These are phyloP conservation scores for Chalara sp. DNA, from an alignment of 2,329 filamentous ascomycete species.

Conservation along the genomic window DNA sequence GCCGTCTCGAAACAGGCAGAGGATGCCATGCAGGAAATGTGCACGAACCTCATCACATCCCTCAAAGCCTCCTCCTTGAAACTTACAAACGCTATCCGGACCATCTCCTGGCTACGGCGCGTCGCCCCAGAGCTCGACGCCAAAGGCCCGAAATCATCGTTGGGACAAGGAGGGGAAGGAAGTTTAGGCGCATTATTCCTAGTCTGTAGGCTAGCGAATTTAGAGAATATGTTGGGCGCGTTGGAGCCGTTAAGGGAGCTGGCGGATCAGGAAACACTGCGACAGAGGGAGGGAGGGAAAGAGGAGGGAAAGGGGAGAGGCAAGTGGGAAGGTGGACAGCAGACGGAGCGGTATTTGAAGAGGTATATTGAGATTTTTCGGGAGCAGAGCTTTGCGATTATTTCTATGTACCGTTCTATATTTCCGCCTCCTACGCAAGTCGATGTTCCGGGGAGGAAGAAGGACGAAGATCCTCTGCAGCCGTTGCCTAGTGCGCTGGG, in stretches of 20 bases:
- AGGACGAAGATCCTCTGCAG: slow-evolving; percentile 36
- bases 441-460: slow-evolving; percentile 10
- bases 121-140: slow-evolving; percentile 73
- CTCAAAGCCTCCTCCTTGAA: slow-evolving; percentile 76
- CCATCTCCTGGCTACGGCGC: slow-evolving; percentile 82
- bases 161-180: slow-evolving; percentile 44
- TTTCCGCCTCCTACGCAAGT: slow-evolving; percentile 57
- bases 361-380: slow-evolving; percentile 96
- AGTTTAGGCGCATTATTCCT: slow-evolving; percentile 79
- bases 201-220: slow-evolving; percentile 73
- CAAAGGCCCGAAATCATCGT: slow-evolving; percentile 12
- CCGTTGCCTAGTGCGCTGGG: slow-evolving; percentile 70
- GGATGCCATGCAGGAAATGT: slow-evolving; percentile 81
- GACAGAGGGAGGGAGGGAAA: slow-evolving; percentile 27
- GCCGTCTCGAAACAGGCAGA: slow-evolving; percentile 74
- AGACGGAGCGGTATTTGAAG: slow-evolving; percentile 91
- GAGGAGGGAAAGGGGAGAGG: slow-evolving; percentile 17
- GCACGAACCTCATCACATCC: slow-evolving; percentile 71
- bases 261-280: slow-evolving; percentile 73
- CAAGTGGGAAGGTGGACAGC: slow-evolving; percentile 67
- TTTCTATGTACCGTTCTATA: slow-evolving; percentile 90
- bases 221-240: slow-evolving; percentile 74
- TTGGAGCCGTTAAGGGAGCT: slow-evolving; percentile 80
- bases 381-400: slow-evolving; percentile 92
- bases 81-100: slow-evolving; percentile 82